Base-by-base conservation (phyloP, 306 rosid genomes). In the Morella rubra region DNA sequence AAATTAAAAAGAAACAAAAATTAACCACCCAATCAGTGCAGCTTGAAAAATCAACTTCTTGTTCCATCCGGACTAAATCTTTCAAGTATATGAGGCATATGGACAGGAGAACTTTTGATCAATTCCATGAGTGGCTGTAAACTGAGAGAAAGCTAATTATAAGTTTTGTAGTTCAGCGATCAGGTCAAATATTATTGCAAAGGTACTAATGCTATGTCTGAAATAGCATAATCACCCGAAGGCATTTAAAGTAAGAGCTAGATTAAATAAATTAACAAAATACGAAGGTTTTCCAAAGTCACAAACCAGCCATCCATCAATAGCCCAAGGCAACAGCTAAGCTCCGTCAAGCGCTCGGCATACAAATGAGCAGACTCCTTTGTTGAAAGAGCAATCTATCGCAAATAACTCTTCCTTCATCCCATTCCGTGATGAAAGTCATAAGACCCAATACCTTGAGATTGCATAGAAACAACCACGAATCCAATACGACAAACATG, bases 271-370 rank as follows among this genome's bases (percentile, higher is more conserved):
- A 79, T 62, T 59, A 18, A 46, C 41, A 69, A 71, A 82, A 52
- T 71, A 82, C 10, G 52, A 44, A 81, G 49, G n/a, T 71, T 77
- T n/a, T 44, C 52, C 12, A 22, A 77, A 44, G 71, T n/a, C n/a
- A 67, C 18, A 83, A 88, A 95, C 99, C 87, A 95, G 97, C 99
- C 99, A 95, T 19, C 97, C 99, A 75, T 95, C 99, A 19, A 95
- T n/a, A 95, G 77, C 97, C 92, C 84, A 95, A 87, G 46, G 79
- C 84, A 61, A 78, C 79, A 79, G 97, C 96, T n/a, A 70, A 95
- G 96, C 88, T 95, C 97, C 1, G 84, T 69, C 80, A 95, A 79
- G 69, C 85, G 85, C 78, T 92, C 91, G 24, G 97, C 99, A 80
- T 89, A 92, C 93, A 88, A 83, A 76, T 87, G 88, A 56, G 97